These are phyloP conservation scores for Stachybotrys elegans DNA, from an alignment of 2,329 filamentous ascomycete genomes.

Conservation along the genomic window DNA sequence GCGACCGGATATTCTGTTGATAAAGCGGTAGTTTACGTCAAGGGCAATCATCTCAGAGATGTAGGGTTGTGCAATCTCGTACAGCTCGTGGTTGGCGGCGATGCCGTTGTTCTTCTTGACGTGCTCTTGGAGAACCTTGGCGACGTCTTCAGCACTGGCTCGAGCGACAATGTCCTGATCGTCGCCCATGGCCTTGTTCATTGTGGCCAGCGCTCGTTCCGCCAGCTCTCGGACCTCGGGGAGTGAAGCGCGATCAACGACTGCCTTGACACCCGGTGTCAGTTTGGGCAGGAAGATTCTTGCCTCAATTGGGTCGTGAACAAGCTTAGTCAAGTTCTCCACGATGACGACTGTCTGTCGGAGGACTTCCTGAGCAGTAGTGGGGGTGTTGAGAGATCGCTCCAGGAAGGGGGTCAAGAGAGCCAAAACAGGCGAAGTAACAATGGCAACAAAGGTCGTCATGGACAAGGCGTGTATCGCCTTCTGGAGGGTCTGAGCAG, in stretches of 20 bases:
- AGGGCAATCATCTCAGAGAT: slow-evolving; percentile 81
- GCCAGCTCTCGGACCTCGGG: slow-evolving; percentile 93
- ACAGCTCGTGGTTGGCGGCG: slow-evolving; percentile 54
- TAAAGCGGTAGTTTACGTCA: slow-evolving; percentile 77
- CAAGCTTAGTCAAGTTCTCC: slow-evolving; percentile 96
- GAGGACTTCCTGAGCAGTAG: slow-evolving; percentile 87
- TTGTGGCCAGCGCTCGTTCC: slow-evolving; percentile 74
- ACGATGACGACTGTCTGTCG: slow-evolving; percentile 94
- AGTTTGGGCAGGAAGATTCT: slow-evolving; percentile 92
- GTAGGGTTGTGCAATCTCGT: slow-evolving; percentile 65
- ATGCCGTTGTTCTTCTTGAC: slow-evolving; percentile 66
- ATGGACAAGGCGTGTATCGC: slow-evolving; percentile 94
- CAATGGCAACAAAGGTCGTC: slow-evolving; percentile 96
- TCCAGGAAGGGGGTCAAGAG: slow-evolving; percentile 92
- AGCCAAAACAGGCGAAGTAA: slow-evolving; percentile 91
- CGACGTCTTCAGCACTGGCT: slow-evolving; percentile 67
- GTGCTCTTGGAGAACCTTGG: slow-evolving; percentile 68
- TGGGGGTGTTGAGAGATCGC: slow-evolving; percentile 85
- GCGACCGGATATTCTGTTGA: slow-evolving; percentile 64
- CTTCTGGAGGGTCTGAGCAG: slow-evolving; percentile 81
- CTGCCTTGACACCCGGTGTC: slow-evolving; percentile 85
- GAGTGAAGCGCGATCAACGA: slow-evolving; percentile 81
- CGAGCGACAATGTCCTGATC: slow-evolving; percentile 63
- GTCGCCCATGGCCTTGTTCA: slow-evolving; percentile 86
- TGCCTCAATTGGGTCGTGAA: slow-evolving; percentile 92